Base-by-base conservation (phyloP, 495 filamentous ascomycete genomes). In the Saxophila tyrrhenica region DNA sequence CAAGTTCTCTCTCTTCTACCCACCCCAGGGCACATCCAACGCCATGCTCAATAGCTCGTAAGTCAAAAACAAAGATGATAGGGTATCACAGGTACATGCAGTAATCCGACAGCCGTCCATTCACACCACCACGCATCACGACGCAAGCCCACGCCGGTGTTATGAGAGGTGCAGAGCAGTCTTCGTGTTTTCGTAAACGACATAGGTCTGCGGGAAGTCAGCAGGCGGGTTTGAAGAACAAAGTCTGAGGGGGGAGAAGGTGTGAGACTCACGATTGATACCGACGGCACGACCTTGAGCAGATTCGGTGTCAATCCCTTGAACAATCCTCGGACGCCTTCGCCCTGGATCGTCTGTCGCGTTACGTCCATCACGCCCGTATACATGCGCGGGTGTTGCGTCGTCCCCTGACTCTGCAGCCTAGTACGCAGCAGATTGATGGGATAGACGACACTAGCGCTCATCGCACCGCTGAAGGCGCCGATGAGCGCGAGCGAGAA, bases 181-280 rank as follows among this genome's bases (percentile, higher is more conserved):
- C 73, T 98, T 98, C 48, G 87, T 79, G 64, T 96, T 95, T 69
- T 98, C 92, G 66, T 98, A 98, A 48, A 92, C 89, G 67, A 97
- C 86, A 74, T 95, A 98, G 41, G 91, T 73, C 70, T 72, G 61
- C 42, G 17, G 43, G 43, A 56, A 51, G 21, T 50, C 24, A 56
- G 57, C 58, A 54, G 45, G 50, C 56, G 32, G 9, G 16, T 21
- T 32, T 24, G 25, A 53, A 32, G 42, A 20, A 51, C 9, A 25
- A 32, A 48, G 0, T 41, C 39, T 25, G 11, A 38, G 21, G 44
- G 51, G 3, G 24, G 43, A 22, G 48, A n/a, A n/a, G n/a, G n/a
- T n/a, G n/a, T n/a, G 16, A 23, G n/a, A 62, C 67, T 64, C 53
- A 70, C 68, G 68, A 99, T 99, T 55, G 87, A 94, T 22, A 99